These are phyloP conservation scores for Echeveria elegans DNA, from an alignment of 164 flowering plant genomes.

Conservation along the genomic window DNA sequence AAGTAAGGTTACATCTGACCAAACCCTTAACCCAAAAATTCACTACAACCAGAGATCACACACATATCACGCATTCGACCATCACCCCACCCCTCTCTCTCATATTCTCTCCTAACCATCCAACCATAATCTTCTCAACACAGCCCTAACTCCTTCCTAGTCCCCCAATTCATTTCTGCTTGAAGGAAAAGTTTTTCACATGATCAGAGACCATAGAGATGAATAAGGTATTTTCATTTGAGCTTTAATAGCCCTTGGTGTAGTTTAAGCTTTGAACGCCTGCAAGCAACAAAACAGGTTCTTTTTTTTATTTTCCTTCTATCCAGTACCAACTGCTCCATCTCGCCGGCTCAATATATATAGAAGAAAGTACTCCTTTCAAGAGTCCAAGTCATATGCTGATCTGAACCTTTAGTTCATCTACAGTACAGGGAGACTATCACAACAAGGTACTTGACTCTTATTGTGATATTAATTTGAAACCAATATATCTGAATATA, in stretches of 20 bases:
- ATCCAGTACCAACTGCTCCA: neutral
- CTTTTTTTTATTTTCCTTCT: neutral
- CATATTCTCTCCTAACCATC: slow-evolving; percentile 24
- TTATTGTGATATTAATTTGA: neutral
- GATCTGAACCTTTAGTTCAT: neutral
- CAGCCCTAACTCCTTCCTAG: neutral
- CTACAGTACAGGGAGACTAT: neutral
- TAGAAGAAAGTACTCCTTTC: neutral
- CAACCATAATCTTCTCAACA: slow-evolving; percentile 13
- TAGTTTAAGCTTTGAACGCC: neutral
- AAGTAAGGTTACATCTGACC: slow-evolving; percentile 29
- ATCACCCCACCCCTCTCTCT: slow-evolving; percentile 13
- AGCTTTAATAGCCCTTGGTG: neutral
- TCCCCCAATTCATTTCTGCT: slow-evolving; percentile 5
- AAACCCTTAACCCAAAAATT: slow-evolving; percentile 44
- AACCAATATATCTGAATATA: neutral
- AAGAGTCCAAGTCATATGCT: neutral
- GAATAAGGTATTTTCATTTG: neutral
- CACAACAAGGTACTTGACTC: neutral
- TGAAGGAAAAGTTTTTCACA: slow-evolving; percentile 6
- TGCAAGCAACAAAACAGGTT: neutral
- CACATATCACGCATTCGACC: neutral
- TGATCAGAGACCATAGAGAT: neutral
- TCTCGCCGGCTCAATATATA: too few relatives aligned
- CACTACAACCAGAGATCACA: neutral